Evolutionary conservation across 2,329 filamentous ascomycete genomes (phyloP), one percentile per base, ranked within the genome.

Genomic region (Arthrobotrys sinensis): DNA sequence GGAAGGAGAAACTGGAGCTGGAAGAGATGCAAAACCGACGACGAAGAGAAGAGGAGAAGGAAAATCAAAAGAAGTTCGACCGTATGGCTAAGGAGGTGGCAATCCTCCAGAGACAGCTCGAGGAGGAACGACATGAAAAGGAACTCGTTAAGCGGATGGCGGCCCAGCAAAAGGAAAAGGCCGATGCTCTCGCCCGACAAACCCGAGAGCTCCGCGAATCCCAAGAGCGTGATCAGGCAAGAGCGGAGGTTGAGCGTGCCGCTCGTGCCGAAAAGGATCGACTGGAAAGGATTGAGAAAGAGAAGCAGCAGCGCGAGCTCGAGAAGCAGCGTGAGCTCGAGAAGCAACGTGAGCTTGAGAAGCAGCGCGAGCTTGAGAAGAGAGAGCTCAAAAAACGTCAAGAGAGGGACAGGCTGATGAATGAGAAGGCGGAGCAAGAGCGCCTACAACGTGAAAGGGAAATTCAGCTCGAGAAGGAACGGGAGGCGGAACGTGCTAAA

Each of bases 61-160:
- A 79, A 43, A 73, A 52, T 40, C 76, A 75, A 32, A 75, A 79
- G 70, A 79, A 79, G 32, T 40, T 79, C 24, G 76, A 79, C 19
- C 72, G 76, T 43, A 65, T 79, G 76, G 64, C 70, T 12, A 72
- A 71, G 50, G 75, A 71, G 36, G 12, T 78, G 24, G 75, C 67
- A 5, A 46, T 68, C 4, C 76, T 79, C 16, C 69, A 75, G 19
- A 28, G 36, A 19, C 76, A 79, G 19, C 55, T 73, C 12, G 69
- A 75, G 40, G 76, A 79, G 50, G 68, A 75, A 28, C 45, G 68
- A 14, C 76, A 75, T 14, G 76, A 79, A 12, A 79, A 75, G 21
- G 76, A 79, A 19, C 46, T 65, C 34, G 63, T 79, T 19, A 73
- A 73, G 55, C 69, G 76, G 5, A 63, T 78, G 36, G 75, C 75